These are phyloP conservation scores for Termitomyces sp. DNA, from an alignment of 768 basidiomycete species.

Conservation along the genomic window DNA sequence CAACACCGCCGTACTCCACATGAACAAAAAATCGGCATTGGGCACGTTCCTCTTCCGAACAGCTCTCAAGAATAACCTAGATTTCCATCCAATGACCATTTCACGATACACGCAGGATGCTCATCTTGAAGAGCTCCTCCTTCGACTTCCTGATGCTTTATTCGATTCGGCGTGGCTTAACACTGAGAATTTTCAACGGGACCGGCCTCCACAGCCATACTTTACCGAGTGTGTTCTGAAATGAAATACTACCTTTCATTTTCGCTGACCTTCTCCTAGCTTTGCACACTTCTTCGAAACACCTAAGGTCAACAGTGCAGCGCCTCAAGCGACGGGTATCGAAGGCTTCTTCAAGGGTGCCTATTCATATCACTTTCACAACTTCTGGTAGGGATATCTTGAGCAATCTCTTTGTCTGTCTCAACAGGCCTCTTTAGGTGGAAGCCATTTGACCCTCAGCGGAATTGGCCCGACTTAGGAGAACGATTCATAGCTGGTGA, in stretches of 20 bases:
- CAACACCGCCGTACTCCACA: slow-evolving; percentile 92
- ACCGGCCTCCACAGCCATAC: slow-evolving; percentile 91
- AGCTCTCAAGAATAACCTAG: slow-evolving; percentile 87
- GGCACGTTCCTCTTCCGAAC: slow-evolving; percentile 94
- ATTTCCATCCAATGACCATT: slow-evolving; percentile 97
- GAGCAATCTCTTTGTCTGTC: not conserved
- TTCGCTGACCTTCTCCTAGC: slow-evolving; percentile 31
- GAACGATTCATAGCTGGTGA: slow-evolving; percentile 73
- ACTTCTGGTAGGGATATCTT: slow-evolving; percentile 62
- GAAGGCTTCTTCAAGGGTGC: slow-evolving; percentile 96
- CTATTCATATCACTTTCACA: slow-evolving; percentile 95
- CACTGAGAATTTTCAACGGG: slow-evolving; percentile 86
- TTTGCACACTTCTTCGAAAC: slow-evolving; percentile 90
- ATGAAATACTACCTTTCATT: not conserved
- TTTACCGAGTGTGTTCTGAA: slow-evolving; percentile 65
- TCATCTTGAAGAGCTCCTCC: slow-evolving; percentile 72
- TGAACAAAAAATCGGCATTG: slow-evolving; percentile 90
- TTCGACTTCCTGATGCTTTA: slow-evolving; percentile 89
- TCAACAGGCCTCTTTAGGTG: slow-evolving; percentile 54
- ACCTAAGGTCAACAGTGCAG: slow-evolving; percentile 64
- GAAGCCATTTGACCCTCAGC: slow-evolving; percentile 87
- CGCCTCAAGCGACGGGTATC: slow-evolving; percentile 84
- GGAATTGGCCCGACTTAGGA: slow-evolving; percentile 97
- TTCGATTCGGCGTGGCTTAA: slow-evolving; percentile 98
- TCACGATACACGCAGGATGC: slow-evolving; percentile 89